Conservation (phyloP, 2,329 filamentous ascomycete genomes). For the Cucurbitaria berberidis region DNA sequence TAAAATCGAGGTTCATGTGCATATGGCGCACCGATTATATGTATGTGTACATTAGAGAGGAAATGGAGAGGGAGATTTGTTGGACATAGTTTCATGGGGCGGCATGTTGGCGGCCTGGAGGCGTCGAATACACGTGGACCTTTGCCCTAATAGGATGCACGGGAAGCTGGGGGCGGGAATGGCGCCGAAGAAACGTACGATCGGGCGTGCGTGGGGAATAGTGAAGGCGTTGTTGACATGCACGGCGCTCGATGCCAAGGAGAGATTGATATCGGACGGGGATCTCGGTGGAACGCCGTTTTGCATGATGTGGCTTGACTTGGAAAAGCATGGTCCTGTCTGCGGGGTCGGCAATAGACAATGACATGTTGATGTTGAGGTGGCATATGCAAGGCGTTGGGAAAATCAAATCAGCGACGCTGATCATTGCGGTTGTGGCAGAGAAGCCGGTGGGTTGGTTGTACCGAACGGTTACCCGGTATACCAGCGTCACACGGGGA, state of each 20-base stretch:
- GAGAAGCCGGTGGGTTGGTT: not conserved
- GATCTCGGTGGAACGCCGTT: not conserved
- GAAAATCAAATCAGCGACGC: not conserved
- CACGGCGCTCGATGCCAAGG: not conserved
- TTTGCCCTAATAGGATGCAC: not conserved
- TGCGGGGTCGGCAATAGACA: not conserved
- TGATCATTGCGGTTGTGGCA: not conserved
- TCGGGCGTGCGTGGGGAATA: not conserved
- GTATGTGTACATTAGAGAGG: not conserved
- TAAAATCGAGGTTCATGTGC: not conserved
- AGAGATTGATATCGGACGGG: not conserved
- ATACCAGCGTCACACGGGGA: conserved; percentile 3
- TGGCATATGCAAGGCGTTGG: not conserved
- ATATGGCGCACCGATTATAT: not conserved
- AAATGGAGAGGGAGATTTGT: not conserved
- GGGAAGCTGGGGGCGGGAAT: not conserved
- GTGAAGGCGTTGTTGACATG: not conserved
- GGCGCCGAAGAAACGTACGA: not conserved
- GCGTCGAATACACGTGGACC: not conserved
- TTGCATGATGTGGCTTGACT: not conserved
- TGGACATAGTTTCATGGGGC: not conserved
- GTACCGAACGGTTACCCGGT: not conserved
- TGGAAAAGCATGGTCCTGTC: not conserved
- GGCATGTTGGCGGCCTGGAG: not conserved
- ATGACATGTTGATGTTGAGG: not conserved